Conservation (phyloP, 768 basidiomycete species). For the Macrolepiota albuminosa region DNA sequence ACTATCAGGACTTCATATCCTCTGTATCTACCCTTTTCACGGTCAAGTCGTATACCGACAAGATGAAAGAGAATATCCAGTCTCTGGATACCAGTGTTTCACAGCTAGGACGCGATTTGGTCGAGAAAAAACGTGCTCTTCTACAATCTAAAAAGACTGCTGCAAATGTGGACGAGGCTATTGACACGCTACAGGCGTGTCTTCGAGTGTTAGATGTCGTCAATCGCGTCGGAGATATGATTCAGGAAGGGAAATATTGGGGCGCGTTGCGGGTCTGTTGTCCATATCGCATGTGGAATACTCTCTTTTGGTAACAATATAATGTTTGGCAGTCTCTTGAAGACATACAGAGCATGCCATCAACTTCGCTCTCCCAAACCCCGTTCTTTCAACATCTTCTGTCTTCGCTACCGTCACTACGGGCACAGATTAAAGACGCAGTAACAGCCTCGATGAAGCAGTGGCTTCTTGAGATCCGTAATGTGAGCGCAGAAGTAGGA, state of each 20-base stretch:
- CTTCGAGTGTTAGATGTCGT: slow-evolving; percentile 90
- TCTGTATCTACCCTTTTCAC: slow-evolving; percentile 96
- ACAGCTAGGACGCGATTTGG: slow-evolving; percentile 80
- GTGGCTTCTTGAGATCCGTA: slow-evolving; percentile 94
- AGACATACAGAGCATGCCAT: slow-evolving; percentile 88
- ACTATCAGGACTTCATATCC: slow-evolving; percentile 97
- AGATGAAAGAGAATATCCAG: slow-evolving; percentile 88
- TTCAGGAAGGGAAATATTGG: slow-evolving; percentile 92
- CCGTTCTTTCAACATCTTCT: slow-evolving; percentile 91
- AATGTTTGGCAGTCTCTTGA: slow-evolving; percentile 72
- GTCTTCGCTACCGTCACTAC: slow-evolving; percentile 86
- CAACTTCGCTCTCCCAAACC: slow-evolving; percentile 85
- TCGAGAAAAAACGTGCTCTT: slow-evolving; percentile 90
- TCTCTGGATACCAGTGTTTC: slow-evolving; percentile 84
- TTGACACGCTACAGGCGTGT: slow-evolving; percentile 92
- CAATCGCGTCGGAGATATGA: slow-evolving; percentile 88
- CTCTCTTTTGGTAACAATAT: slow-evolving; percentile 26
- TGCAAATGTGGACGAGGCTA: slow-evolving; percentile 91
- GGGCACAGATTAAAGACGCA: slow-evolving; percentile 85
- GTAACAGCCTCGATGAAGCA: slow-evolving; percentile 95
- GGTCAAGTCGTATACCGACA: slow-evolving; percentile 94
- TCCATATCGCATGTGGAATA: slow-evolving; percentile 28
- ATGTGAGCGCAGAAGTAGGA: slow-evolving; percentile 83
- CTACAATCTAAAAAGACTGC: slow-evolving; percentile 91
- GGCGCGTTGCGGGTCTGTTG: slow-evolving; percentile 86